Conservation (phyloP, 148 eudicot genomes). For the Dysphania ambrosioides region DNA sequence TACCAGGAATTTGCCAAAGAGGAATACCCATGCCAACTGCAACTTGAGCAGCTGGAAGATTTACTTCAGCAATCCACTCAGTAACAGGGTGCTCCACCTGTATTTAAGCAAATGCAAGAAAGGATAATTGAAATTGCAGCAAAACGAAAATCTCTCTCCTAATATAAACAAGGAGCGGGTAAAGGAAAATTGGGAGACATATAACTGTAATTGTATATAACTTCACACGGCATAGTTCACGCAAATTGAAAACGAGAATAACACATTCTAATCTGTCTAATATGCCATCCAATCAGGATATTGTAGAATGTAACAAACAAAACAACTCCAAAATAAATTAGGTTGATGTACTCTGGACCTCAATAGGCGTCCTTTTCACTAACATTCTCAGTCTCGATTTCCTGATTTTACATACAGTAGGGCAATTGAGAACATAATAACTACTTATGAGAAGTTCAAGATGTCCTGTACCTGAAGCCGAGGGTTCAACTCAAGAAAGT, state of each 20-base stretch:
- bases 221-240: neutral
- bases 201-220: neutral
- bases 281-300: neutral
- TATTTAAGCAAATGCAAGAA: too few relatives aligned
- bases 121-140: neutral
- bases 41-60: slow-evolving; percentile 95
- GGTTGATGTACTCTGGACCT: neutral
- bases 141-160: neutral
- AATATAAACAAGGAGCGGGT: neutral
- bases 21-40: slow-evolving; percentile 99
- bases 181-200: too few relatives aligned
- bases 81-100: slow-evolving; percentile 99
- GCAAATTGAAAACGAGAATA: neutral
- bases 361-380: neutral
- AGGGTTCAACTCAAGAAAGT: slow-evolving; percentile 94
- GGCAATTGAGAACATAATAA: neutral
- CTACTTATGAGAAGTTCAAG: slow-evolving; percentile 2
- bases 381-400: neutral
- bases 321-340: neutral
- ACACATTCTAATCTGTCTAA: neutral
- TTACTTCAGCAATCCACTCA: slow-evolving; percentile 98
- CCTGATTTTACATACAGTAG: neutral
- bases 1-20: slow-evolving; percentile 99
- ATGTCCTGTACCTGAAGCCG: slow-evolving; percentile 72
- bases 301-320: too few relatives aligned